phyloP scores from a whole-genome alignment of 129 eudicot species.

The Rutidosis leptorrhynchoides region DNA sequence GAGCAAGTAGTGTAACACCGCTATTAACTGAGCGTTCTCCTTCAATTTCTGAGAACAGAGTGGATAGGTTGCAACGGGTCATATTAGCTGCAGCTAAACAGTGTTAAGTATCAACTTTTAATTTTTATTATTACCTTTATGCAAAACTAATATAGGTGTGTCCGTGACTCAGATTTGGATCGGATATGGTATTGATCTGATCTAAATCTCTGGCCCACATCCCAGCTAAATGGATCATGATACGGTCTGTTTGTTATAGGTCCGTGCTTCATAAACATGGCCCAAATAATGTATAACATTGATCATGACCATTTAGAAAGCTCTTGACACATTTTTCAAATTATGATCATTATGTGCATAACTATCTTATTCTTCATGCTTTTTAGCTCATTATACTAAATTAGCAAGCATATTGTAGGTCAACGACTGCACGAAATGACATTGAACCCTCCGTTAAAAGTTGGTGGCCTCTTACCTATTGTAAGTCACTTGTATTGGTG shows the following conservation, averaged over 20 bases:
- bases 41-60: slow-evolving; percentile 84
- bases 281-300: not conserved
- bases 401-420: slow-evolving; percentile 42
- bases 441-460: slow-evolving; percentile 61
- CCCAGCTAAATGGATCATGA: not conserved
- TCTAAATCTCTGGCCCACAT: not conserved
- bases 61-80: slow-evolving; percentile 77
- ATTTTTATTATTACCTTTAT: not conserved
- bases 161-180: not conserved
- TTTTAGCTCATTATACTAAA: slow-evolving; percentile 17
- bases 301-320: too few relatives aligned
- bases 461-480: slow-evolving; percentile 50
- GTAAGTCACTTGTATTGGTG: slow-evolving; percentile 47
- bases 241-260: not conserved
- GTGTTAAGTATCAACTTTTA: slow-evolving; percentile 44
- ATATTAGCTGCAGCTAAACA: slow-evolving; percentile 86
- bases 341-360: not conserved
- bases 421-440: slow-evolving; percentile 92
- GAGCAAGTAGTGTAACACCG: slow-evolving; percentile 90
- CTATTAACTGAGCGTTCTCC: slow-evolving; percentile 78
- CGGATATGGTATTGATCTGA: not conserved
- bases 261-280: not conserved
- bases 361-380: not conserved
- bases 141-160: not conserved
- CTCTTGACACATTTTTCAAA: not conserved